Evolutionary conservation across 2,329 filamentous ascomycete species (phyloP).

Genomic region (Xylariales sp.): DNA sequence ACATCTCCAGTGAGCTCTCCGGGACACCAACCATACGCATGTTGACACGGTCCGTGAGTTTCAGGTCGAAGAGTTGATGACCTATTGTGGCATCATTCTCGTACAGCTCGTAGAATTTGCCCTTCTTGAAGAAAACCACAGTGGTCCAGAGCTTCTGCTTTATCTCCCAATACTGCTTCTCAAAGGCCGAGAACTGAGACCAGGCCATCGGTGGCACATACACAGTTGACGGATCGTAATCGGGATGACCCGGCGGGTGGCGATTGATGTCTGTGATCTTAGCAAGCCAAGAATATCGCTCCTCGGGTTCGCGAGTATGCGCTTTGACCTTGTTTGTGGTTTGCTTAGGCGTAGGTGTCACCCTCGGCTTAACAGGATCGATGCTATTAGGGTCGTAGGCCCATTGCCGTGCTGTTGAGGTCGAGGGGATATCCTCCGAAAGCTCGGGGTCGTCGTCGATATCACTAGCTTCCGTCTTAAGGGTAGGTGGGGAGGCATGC

Average conservation of each 20-base stretch:
- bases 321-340: conserved; percentile 72
- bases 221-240: conserved; percentile 92
- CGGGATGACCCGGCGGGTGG: conserved; percentile 80
- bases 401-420: conserved; percentile 87
- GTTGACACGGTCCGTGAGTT: conserved; percentile 97
- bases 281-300: conserved; percentile 91
- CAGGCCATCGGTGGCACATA: conserved; percentile 86
- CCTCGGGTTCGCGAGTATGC: conserved; percentile 82
- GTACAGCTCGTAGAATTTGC: conserved; percentile 98
- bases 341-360: conserved; percentile 43
- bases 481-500: conserved; percentile 61
- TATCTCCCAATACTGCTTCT: conserved; percentile 99
- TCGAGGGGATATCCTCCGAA: conserved; percentile 66
- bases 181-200: conserved; percentile 88
- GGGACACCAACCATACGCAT: conserved; percentile 99
- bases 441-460: conserved; percentile 64
- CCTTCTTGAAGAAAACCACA: conserved; percentile 99
- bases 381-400: conserved; percentile 67
- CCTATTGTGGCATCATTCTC: conserved; percentile 97
- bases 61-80: conserved; percentile 95
- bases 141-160: conserved; percentile 98
- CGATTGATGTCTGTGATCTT: conserved; percentile 86
- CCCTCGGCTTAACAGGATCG: conserved; percentile 48
- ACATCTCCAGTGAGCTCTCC: conserved; percentile 93
- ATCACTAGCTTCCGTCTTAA: conserved; percentile 52